Conservation (phyloP, 148 eudicot genomes). For the Suaeda aralocaspica region DNA sequence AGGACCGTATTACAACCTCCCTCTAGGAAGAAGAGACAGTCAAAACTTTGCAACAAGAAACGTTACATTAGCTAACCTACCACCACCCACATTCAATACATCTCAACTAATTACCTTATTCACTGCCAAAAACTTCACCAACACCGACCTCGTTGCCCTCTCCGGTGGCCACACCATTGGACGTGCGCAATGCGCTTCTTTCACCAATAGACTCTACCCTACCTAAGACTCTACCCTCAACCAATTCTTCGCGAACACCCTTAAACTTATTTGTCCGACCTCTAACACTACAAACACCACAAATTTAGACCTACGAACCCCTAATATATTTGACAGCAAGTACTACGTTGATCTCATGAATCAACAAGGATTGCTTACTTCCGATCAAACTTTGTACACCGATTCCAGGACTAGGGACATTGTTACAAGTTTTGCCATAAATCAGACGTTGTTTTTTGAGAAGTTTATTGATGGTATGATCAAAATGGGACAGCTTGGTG, state of each 20-base stretch:
- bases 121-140: conserved; percentile 22
- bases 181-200: conserved; percentile 32
- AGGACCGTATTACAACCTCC: conserved; percentile 37
- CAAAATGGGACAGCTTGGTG: conserved; percentile 39
- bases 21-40: conserved; percentile 38
- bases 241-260: conserved; percentile 24
- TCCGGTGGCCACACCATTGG: conserved; percentile 55
- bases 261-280: conserved; percentile 32
- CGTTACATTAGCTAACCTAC: conserved; percentile 30
- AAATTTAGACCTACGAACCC: conserved; percentile 31
- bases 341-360: conserved; percentile 35
- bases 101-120: conserved; percentile 27
- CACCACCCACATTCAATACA: conserved; percentile 31
- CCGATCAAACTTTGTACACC: conserved; percentile 38
- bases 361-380: conserved; percentile 35
- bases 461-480: conserved; percentile 35
- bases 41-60: conserved; percentile 28
- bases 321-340: conserved; percentile 40
- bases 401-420: conserved; percentile 28
- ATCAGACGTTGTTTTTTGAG: conserved; percentile 33
- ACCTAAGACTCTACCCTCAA: conserved; percentile 32
- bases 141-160: conserved; percentile 42
- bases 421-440: conserved; percentile 29
- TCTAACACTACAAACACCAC: conserved; percentile 17
- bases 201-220: conserved; percentile 34